A percentile compares a stretch with the other conserved stretches of the same genome.
phyloP scores from a whole-genome alignment of 257 asterid species.

The Eustoma russellianum region DNA sequence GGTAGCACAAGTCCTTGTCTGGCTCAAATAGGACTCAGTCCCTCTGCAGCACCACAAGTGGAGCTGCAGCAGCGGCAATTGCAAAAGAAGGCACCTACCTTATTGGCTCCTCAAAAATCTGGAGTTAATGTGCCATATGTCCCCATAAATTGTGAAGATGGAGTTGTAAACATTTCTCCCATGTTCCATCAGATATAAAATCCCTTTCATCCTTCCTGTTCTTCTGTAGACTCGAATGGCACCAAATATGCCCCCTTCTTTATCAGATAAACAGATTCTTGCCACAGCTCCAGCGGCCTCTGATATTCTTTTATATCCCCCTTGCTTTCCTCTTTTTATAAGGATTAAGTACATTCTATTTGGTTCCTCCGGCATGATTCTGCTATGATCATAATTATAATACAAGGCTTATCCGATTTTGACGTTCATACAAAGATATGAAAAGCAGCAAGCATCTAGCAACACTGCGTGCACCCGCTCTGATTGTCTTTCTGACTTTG shows the following conservation, averaged over 20 bases:
- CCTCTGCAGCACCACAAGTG: conserved; percentile 18
- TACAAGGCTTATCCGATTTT: conserved; percentile 1
- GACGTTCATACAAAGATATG: conserved; percentile 3
- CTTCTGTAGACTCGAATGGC: conserved; percentile 25
- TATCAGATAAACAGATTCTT: no score
- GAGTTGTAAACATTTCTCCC: conserved; percentile 22
- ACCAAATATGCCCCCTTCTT: conserved; percentile 28
- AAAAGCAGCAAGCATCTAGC: not conserved
- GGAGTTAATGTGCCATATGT: conserved; percentile 17
- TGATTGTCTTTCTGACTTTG: no score
- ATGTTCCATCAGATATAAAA: conserved; percentile 33
- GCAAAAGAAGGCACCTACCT: conserved; percentile 26
- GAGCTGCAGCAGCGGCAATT: conserved; percentile 18
- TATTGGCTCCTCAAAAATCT: conserved; percentile 24
- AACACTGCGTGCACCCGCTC: no score
- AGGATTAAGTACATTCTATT: no score
- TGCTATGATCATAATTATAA: conserved; percentile 34
- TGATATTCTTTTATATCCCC: no score
- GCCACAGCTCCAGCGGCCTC: conserved; percentile 37
- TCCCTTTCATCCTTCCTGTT: conserved; percentile 32
- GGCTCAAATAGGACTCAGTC: conserved; percentile 12
- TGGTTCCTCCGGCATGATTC: no score
- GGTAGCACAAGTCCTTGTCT: conserved; percentile 5
- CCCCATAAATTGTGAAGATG: conserved; percentile 22
- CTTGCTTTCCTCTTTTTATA: no score